A percentile compares a stretch with the other conserved stretches of the same genome.
Evolutionary conservation across 2,329 filamentous ascomycete species (phyloP).

Genomic region (Aspergillus sergii): DNA sequence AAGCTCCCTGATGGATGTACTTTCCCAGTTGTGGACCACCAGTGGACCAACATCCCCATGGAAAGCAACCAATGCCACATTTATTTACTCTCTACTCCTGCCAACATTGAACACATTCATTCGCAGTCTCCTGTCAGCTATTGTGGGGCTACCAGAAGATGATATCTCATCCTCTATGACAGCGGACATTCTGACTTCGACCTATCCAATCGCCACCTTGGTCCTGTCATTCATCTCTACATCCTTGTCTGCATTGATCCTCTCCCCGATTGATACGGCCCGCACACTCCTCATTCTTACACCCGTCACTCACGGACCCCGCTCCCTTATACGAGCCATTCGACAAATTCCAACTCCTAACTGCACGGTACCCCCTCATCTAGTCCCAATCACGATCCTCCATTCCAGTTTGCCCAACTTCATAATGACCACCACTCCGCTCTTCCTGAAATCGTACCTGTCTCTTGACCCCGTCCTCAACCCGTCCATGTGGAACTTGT

Average conservation of each 20-base stretch:
- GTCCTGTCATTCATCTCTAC: conserved; percentile 70
- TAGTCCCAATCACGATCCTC: conserved; percentile 82
- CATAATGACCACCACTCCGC: conserved; percentile 77
- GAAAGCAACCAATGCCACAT: conserved; percentile 91
- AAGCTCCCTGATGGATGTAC: conserved; percentile 81
- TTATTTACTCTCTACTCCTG: conserved; percentile 84
- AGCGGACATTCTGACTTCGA: conserved; percentile 74
- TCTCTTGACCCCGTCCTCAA: conserved; percentile 79
- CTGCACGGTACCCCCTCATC: conserved; percentile 68
- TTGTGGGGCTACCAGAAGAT: conserved; percentile 87
- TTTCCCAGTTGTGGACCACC: conserved; percentile 84
- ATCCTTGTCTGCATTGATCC: conserved; percentile 72
- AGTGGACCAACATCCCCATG: conserved; percentile 91
- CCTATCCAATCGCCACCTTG: conserved; percentile 79
- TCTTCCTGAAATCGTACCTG: conserved; percentile 83
- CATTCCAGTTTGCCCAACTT: conserved; percentile 83
- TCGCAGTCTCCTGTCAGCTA: conserved; percentile 82
- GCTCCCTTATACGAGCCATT: conserved; percentile 77
- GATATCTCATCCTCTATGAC: conserved; percentile 58
- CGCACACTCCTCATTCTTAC: conserved; percentile 86
- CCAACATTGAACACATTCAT: conserved; percentile 92
- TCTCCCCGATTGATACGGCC: conserved; percentile 87
- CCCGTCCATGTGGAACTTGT: conserved; percentile 78
- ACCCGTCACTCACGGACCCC: conserved; percentile 71
- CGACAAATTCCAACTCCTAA: conserved; percentile 72